These are phyloP conservation scores for Breynia disticha DNA, from an alignment of 441 rosid genomes.

Conservation along the genomic window DNA sequence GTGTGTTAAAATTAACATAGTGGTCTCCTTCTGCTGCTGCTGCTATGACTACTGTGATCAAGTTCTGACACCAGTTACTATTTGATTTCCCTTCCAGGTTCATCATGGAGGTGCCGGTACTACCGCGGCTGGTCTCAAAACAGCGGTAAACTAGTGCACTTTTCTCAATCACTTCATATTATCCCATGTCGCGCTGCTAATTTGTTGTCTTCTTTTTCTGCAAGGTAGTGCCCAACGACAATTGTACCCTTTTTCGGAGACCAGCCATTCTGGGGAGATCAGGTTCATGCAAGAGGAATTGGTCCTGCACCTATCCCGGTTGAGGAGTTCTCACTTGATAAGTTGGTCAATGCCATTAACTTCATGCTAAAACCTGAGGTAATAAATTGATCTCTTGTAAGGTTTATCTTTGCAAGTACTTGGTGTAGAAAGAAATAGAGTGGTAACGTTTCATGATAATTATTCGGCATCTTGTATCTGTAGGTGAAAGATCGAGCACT, in stretches of 20 bases:
- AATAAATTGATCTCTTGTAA: no score
- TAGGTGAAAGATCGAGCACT: slow-evolving; percentile 14
- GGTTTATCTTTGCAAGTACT: no score
- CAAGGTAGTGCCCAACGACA: slow-evolving; percentile 78
- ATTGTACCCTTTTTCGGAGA: slow-evolving; percentile 97
- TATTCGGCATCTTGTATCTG: no score
- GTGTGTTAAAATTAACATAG: not conserved
- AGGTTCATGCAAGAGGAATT: slow-evolving; percentile 79
- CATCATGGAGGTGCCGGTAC: slow-evolving; percentile 99
- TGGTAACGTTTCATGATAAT: no score
- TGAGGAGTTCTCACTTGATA: slow-evolving; percentile 67
- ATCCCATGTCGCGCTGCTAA: not conserved
- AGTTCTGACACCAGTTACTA: no score
- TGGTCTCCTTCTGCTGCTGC: no score
- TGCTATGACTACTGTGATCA: no score
- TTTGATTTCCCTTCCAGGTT: slow-evolving; percentile 35
- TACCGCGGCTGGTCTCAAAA: slow-evolving; percentile 94
- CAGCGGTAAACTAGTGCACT: slow-evolving; percentile 69
- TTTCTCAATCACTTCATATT: not conserved
- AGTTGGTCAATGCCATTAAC: slow-evolving; percentile 64
- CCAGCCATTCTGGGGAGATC: slow-evolving; percentile 97
- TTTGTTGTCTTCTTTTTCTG: not conserved
- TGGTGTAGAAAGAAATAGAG: no score
- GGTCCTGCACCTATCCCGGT: slow-evolving; percentile 94
- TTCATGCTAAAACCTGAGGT: slow-evolving; percentile 77